A percentile compares a stretch with the other conserved stretches of the same genome.
Conservation (phyloP, 352 stramenopile genomes). For the Pythium volutum region DNA sequence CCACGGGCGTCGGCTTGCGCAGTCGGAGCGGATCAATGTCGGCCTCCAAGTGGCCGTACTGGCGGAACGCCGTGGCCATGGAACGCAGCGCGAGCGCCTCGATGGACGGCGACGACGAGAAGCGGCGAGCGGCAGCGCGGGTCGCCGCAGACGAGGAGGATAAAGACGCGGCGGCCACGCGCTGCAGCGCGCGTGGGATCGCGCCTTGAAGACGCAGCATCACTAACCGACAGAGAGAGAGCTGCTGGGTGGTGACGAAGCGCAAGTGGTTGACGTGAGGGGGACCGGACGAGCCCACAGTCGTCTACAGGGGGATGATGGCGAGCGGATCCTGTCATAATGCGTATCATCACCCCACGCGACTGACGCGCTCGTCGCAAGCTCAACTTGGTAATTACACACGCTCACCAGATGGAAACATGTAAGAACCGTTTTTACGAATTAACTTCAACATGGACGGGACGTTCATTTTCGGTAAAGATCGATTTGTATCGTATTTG, state of each 20-base stretch:
- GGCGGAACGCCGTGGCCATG: conserved; percentile 71
- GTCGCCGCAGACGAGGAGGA: background rate
- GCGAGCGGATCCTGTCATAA: background rate
- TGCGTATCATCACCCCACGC: background rate
- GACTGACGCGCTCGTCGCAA: conserved; percentile 3
- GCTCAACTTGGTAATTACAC: conserved; percentile 29
- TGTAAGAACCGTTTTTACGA: conserved; percentile 11
- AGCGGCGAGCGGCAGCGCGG: conserved; percentile 22
- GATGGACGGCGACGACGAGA: conserved; percentile 40
- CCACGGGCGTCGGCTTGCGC: conserved; percentile 33
- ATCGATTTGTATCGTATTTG: conserved; percentile 2
- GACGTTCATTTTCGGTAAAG: no score
- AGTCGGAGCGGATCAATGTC: conserved; percentile 63
- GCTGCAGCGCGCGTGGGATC: conserved; percentile 28
- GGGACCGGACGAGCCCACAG: background rate
- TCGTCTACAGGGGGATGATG: conserved; percentile 15
- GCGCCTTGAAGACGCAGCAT: conserved; percentile 62
- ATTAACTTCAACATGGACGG: conserved; percentile 21
- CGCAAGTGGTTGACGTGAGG: background rate
- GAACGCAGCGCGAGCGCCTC: conserved; percentile 60
- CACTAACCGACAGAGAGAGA: no score
- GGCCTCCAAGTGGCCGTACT: conserved; percentile 72
- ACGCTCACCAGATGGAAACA: background rate
- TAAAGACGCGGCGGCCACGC: conserved; percentile 26
- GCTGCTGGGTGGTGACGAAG: background rate